Base-by-base conservation (phyloP, 345 rosid species). In the Reutealis trisperma region DNA sequence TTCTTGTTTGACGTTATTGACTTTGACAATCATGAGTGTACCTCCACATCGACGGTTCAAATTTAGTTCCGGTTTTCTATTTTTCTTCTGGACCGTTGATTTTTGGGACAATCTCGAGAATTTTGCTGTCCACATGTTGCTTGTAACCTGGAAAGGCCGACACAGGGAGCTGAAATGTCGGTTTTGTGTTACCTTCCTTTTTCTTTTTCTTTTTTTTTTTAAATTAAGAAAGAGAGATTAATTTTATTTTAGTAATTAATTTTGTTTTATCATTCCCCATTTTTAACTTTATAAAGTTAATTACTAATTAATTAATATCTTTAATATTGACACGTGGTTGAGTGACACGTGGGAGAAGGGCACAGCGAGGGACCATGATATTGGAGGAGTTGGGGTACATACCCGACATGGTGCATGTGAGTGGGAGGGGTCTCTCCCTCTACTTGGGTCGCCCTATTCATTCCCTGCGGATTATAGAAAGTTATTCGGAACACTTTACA, bases 151-250 rank as follows among this genome's bases (percentile, higher is more conserved):
- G 7, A 77, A 85, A 81, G 77, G 54, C 85, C 84, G 85, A 87
- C 87, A 81, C 30, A 6, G 0, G 80, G 42, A 67, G 85, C 49
- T 75, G 81, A 25, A n/a, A 44, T 84, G 88, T 80, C 85, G 83
- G 83, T 30, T 49, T 27, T 49, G 21, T 16, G 37, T 18, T 2
- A 4, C 8, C 4, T 7, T 47, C n/a, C n/a, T n/a, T n/a, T n/a
- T 47, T 47, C 8, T 11, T 34, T 34, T 34, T 34, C 41, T 34
- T 34, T 34, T 34, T 32, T 32, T 32, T 32, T 32, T 32, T 32
- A 32, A 32, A 32, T 1, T 1, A 32, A 32, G 3, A 32, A 32
- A 1, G 37, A 27, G 30, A 5, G 6, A 4, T 37, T 37, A 37
- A 37, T 37, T 6, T 6, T 37, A 37, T 37, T 37, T 37, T 37